Percentiles rank a stretch among this genome's conserved stretches.
Evolutionary conservation across 176 grass and related monocot species (phyloP).

Genomic region (Alopecurus myosuroides): DNA sequence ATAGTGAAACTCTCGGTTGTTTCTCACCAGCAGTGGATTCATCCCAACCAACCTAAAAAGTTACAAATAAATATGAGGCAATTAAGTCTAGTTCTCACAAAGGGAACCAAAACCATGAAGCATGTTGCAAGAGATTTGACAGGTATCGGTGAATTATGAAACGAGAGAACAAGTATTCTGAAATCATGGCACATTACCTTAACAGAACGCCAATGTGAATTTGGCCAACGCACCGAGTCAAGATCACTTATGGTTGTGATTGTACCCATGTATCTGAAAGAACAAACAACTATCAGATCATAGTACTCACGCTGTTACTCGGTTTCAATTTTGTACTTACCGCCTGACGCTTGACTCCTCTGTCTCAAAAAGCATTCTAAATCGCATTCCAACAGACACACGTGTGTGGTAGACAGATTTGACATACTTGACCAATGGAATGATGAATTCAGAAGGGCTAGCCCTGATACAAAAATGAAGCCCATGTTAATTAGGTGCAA

Average conservation of each 20-base stretch:
- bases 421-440: slow-evolving; percentile 92
- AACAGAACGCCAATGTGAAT: slow-evolving; percentile 89
- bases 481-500: slow-evolving; percentile 1
- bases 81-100: neutral
- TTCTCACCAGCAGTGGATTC: slow-evolving; percentile 94
- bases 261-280: slow-evolving; percentile 93
- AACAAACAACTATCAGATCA: slow-evolving; percentile 19
- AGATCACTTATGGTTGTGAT: slow-evolving; percentile 87
- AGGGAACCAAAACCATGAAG: neutral
- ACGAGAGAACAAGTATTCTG: neutral
- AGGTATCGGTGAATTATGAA: neutral
- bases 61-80: neutral
- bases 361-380: slow-evolving; percentile 98
- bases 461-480: slow-evolving; percentile 45
- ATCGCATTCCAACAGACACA: slow-evolving; percentile 87
- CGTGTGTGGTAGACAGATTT: slow-evolving; percentile 94
- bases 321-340: slow-evolving; percentile 40
- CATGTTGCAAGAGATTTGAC: neutral
- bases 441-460: slow-evolving; percentile 94
- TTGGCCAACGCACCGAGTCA: slow-evolving; percentile 79
- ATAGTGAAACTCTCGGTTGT: slow-evolving; percentile 83
- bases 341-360: slow-evolving; percentile 88
- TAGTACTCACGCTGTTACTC: neutral
- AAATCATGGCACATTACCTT: slow-evolving; percentile 52
- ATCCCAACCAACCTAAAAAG: slow-evolving; percentile 94